These are phyloP conservation scores for Dorcoceras hygrometricum DNA, from an alignment of 257 asterid species.

Conservation along the genomic window DNA sequence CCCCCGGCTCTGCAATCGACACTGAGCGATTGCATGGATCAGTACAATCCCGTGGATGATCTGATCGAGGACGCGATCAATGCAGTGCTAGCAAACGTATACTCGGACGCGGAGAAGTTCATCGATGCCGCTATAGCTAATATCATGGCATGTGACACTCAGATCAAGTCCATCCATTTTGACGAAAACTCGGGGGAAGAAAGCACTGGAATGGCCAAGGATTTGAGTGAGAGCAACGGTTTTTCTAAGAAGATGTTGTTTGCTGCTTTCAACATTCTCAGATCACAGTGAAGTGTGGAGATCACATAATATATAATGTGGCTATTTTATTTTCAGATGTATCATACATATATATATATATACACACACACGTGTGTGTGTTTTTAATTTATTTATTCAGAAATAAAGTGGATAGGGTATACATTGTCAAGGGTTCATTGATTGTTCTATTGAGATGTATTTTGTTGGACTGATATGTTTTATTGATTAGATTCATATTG, in stretches of 20 bases:
- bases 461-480: no score
- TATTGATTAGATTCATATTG: no score
- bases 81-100: slow-evolving; percentile 16
- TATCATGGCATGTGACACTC: slow-evolving; percentile 31
- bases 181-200: slow-evolving; percentile 26
- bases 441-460: no score
- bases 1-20: slow-evolving; percentile 40
- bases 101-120: slow-evolving; percentile 33
- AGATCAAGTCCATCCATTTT: slow-evolving; percentile 17
- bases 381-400: no score
- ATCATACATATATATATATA: no score
- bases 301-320: no score
- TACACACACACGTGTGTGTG: no score
- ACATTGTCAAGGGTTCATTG: no score
- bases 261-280: slow-evolving; percentile 36
- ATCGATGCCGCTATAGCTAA: slow-evolving; percentile 37
- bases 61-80: slow-evolving; percentile 47
- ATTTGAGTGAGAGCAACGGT: slow-evolving; percentile 19
- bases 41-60: slow-evolving; percentile 48
- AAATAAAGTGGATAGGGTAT: no score
- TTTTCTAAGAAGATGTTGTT: slow-evolving; percentile 26
- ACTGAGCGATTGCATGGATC: slow-evolving; percentile 48
- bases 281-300: slow-evolving; percentile 3
- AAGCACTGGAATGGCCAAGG: slow-evolving; percentile 15
- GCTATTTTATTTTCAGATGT: no score